These are phyloP conservation scores for Penicillium crystallinum DNA, from an alignment of 495 filamentous ascomycete species.

Conservation along the genomic window DNA sequence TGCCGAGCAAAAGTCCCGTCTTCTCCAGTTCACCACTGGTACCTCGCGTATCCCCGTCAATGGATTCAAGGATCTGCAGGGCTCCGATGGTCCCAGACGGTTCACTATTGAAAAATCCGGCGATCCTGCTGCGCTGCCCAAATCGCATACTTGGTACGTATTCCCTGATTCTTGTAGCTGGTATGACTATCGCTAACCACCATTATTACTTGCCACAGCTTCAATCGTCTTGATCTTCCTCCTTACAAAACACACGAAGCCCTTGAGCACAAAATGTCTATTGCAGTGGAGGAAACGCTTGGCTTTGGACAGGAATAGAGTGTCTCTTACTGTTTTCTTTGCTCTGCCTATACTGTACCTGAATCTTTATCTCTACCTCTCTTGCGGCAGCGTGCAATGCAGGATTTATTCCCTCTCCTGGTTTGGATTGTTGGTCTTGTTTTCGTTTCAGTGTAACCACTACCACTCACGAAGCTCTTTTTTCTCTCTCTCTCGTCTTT, in stretches of 20 bases:
- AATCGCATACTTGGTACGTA: slow-evolving; percentile 95
- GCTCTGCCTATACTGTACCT: neutral
- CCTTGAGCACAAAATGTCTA: slow-evolving; percentile 82
- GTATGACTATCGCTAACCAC: slow-evolving; percentile 15
- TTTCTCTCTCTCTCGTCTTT: neutral
- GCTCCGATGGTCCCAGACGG: slow-evolving; percentile 87
- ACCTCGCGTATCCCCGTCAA: slow-evolving; percentile 98
- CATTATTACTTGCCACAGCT: slow-evolving; percentile 51
- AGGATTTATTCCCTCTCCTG: slow-evolving; percentile 7
- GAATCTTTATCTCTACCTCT: neutral
- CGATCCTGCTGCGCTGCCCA: slow-evolving; percentile 81
- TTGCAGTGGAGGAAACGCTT: slow-evolving; percentile 97
- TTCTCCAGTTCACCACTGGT: slow-evolving; percentile 96
- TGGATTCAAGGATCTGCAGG: slow-evolving; percentile 98
- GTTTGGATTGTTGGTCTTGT: slow-evolving; percentile 5
- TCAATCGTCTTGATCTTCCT: slow-evolving; percentile 95
- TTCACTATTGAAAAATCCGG: slow-evolving; percentile 99
- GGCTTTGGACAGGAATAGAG: slow-evolving; percentile 95
- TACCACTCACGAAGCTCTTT: slow-evolving; percentile 5
- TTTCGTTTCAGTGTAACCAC: slow-evolving; percentile 6
- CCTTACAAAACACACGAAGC: slow-evolving; percentile 85
- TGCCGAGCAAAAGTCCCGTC: slow-evolving; percentile 92
- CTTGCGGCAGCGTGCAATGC: neutral
- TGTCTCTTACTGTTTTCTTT: neutral
- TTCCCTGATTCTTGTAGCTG: neutral